These are phyloP conservation scores for Septoria petroselini DNA, from an alignment of 2,329 filamentous ascomycete genomes.

Conservation along the genomic window DNA sequence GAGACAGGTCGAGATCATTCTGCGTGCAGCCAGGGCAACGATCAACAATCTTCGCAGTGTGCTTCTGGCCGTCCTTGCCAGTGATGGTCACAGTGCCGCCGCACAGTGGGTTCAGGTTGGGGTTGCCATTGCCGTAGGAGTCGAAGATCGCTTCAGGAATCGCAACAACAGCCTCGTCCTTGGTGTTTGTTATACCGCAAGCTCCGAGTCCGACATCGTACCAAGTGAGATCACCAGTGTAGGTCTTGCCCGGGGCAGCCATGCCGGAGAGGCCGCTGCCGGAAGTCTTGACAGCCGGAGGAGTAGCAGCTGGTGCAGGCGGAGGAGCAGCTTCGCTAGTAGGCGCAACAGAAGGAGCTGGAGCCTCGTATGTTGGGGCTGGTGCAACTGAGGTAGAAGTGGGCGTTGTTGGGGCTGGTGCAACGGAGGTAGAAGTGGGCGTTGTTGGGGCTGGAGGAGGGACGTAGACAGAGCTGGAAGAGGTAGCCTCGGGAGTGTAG, in stretches of 20 bases:
- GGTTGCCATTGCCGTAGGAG: constrained; percentile 33
- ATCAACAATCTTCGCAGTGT: constrained; percentile 63
- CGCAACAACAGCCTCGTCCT: constrained; percentile 63
- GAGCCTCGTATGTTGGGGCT: constrained; percentile 19
- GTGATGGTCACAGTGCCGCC: constrained; percentile 64
- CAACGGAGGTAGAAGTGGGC: constrained; percentile 27
- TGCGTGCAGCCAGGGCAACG: constrained; percentile 68
- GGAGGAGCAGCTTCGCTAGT: constrained; percentile 19
- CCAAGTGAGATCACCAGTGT: constrained; percentile 68
- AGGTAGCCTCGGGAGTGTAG: constrained; percentile 28
- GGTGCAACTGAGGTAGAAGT: constrained; percentile 31
- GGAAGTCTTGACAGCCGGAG: constrained; percentile 23
- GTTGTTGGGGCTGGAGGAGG: constrained; percentile 27
- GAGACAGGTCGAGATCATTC: constrained; percentile 59
- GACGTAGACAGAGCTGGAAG: constrained; percentile 24
- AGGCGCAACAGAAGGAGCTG: constrained; percentile 25
- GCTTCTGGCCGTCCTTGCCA: constrained; percentile 55
- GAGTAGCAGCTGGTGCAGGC: constrained; percentile 21
- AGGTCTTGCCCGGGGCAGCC: constrained; percentile 39
- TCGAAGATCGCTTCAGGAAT: constrained; percentile 65
- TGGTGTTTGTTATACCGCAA: constrained; percentile 63
- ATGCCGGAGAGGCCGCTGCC: constrained; percentile 23
- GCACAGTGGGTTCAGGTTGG: constrained; percentile 69
- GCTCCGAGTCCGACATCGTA: constrained; percentile 66
- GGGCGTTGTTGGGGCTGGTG: constrained; percentile 19